A percentile compares a stretch with the other conserved stretches of the same genome.
Conservation (phyloP, 1,139 yeast species). For the Geotrichum carabidarum region DNA sequence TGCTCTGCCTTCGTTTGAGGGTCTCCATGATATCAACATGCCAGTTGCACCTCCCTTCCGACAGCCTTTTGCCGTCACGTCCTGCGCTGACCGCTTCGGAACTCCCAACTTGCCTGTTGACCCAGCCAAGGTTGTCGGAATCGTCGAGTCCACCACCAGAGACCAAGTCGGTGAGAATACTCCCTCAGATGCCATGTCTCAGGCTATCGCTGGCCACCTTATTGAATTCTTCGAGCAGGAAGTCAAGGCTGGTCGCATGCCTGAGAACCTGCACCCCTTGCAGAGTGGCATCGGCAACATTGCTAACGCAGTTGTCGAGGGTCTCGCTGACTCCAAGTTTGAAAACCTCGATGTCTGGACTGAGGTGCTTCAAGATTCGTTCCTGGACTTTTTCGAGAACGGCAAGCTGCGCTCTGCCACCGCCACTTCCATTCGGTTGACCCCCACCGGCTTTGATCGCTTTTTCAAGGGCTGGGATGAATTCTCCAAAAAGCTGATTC, state of each 20-base stretch:
- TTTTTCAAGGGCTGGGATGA: conserved; percentile 87
- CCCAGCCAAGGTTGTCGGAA: conserved; percentile 80
- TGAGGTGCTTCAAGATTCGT: conserved; percentile 95
- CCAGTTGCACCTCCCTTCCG: conserved; percentile 86
- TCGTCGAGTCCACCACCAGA: conserved; percentile 71
- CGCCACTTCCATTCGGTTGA: conserved; percentile 89
- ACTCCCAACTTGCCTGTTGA: conserved; percentile 74
- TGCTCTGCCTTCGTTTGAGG: conserved; percentile 88
- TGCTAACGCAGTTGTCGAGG: conserved; percentile 97
- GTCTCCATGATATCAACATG: conserved; percentile 91
- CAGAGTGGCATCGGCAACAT: conserved; percentile 98
- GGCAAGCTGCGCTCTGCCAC: conserved; percentile 93
- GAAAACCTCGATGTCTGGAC: conserved; percentile 93
- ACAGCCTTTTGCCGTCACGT: conserved; percentile 79
- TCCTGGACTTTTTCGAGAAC: conserved; percentile 86
- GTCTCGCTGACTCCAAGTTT: conserved; percentile 80
- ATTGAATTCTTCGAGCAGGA: conserved; percentile 89
- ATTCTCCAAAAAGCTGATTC: conserved; percentile 72
- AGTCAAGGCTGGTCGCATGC: conserved; percentile 83
- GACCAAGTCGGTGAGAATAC: conserved; percentile 88
- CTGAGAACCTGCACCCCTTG: conserved; percentile 85
- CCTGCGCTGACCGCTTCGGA: conserved; percentile 70
- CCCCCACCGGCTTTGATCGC: conserved; percentile 81
- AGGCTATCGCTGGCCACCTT: conserved; percentile 73
- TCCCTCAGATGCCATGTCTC: conserved; percentile 77